These are phyloP conservation scores for Hypoxylon sp. DNA, from an alignment of 2,329 filamentous ascomycete species.

Conservation along the genomic window DNA sequence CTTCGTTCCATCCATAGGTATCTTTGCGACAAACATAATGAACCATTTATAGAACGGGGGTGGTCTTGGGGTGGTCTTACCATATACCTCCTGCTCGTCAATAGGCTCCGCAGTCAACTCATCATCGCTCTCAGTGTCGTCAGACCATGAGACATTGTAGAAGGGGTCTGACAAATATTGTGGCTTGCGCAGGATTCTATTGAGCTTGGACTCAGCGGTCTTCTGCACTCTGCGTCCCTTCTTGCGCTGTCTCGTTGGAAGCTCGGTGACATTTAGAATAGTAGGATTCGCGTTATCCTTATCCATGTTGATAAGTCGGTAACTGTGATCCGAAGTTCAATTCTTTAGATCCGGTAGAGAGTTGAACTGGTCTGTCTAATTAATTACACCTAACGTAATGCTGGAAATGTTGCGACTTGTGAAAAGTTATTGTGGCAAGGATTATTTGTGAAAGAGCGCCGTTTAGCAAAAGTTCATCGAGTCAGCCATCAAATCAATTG, in stretches of 20 bases:
- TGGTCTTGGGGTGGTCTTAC: slow-evolving; percentile 67
- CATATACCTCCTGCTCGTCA: slow-evolving; percentile 97
- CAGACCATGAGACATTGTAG: slow-evolving; percentile 56
- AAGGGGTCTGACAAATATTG: slow-evolving; percentile 60
- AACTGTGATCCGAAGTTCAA: slow-evolving; percentile 1
- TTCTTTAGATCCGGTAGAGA: neutral
- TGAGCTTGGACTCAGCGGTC: slow-evolving; percentile 63
- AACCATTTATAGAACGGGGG: neutral
- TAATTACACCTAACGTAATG: neutral
- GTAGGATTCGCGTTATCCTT: slow-evolving; percentile 90
- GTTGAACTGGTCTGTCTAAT: neutral
- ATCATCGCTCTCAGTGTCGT: slow-evolving; percentile 61
- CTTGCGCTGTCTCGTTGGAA: slow-evolving; percentile 80
- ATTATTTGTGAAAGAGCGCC: slow-evolving; percentile 15
- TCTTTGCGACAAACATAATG: too few relatives aligned
- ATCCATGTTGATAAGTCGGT: slow-evolving; percentile 53
- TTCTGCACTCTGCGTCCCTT: slow-evolving; percentile 62
- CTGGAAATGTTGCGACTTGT: slow-evolving; percentile 1
- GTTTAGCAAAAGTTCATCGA: neutral
- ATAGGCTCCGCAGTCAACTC: slow-evolving; percentile 82
- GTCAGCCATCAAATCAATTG: slow-evolving; percentile 12
- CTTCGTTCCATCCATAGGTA: slow-evolving; percentile 10
- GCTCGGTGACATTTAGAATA: slow-evolving; percentile 87
- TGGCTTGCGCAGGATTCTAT: slow-evolving; percentile 61
- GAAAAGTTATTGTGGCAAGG: slow-evolving; percentile 17